Percentiles rank a stretch among this genome's conserved stretches.
Conservation (phyloP, 352 stramenopile species). For the Phytophthora ramorum region DNA sequence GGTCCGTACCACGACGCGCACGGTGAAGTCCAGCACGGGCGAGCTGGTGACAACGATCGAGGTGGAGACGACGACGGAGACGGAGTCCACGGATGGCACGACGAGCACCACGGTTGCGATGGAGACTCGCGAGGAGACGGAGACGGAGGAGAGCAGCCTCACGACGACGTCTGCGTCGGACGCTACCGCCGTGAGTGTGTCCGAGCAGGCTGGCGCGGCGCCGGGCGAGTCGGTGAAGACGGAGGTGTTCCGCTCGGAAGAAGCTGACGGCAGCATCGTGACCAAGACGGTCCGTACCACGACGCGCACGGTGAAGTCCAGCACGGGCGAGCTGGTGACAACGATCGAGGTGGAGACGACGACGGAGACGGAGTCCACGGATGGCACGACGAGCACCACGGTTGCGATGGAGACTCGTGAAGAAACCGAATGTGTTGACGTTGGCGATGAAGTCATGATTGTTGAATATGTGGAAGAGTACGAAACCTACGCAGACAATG, state of each 20-base stretch:
- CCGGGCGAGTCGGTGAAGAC: not conserved
- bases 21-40: not conserved
- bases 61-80: not conserved
- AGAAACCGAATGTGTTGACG: too few species aligned
- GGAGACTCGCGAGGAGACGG: not conserved
- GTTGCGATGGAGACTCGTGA: not conserved
- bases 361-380: not conserved
- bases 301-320: too few species aligned
- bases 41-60: not conserved
- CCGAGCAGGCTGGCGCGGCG: not conserved
- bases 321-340: not conserved
- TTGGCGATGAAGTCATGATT: too few species aligned
- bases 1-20: not conserved
- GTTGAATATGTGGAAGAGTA: too few species aligned
- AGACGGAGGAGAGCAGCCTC: not conserved
- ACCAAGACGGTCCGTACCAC: not conserved
- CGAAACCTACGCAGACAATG: too few species aligned
- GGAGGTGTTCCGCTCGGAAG: not conserved
- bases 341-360: not conserved
- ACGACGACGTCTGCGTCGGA: not conserved
- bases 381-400: not conserved
- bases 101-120: not conserved
- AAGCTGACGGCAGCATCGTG: not conserved
- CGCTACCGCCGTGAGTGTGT: not conserved
- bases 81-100: not conserved